phyloP scores from a whole-genome alignment of 2,329 filamentous ascomycete genomes.

The Cryphonectria carpinicola region DNA sequence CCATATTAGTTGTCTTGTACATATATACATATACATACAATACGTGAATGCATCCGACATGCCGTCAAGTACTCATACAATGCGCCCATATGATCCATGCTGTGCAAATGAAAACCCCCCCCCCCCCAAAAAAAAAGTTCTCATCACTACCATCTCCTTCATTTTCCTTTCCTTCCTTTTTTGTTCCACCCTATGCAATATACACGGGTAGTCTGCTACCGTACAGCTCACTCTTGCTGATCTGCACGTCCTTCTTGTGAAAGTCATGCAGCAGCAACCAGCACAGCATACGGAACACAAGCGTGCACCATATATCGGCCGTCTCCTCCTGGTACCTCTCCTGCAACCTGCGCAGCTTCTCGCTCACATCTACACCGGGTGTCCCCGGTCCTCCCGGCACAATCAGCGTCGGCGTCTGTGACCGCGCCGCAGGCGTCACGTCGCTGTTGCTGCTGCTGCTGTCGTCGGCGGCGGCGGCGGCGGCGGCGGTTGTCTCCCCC shows the following conservation, averaged over 20 bases:
- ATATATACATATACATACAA: background rate
- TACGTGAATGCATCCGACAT: background rate
- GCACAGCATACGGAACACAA: constrained; percentile 62
- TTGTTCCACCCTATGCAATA: constrained; percentile 43
- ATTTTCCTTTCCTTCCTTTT: background rate
- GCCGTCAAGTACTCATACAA: background rate
- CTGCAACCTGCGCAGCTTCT: constrained; percentile 19
- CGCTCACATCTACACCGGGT: constrained; percentile 24
- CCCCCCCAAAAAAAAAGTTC: background rate
- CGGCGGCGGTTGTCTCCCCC: background rate
- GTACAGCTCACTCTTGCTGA: constrained; percentile 56
- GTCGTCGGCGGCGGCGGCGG: background rate
- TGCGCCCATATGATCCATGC: background rate
- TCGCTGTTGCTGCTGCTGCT: constrained; percentile 18
- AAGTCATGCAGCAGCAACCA: constrained; percentile 63
- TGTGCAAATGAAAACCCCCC: background rate
- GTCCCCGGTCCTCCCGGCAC: constrained; percentile 14
- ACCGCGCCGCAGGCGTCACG: constrained; percentile 16
- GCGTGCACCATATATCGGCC: constrained; percentile 56
- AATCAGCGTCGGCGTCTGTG: constrained; percentile 20
- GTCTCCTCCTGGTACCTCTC: constrained; percentile 30
- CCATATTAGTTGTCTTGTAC: background rate
- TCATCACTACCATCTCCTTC: background rate
- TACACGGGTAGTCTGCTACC: constrained; percentile 61
- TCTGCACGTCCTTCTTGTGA: constrained; percentile 56